Conservation (phyloP, 2,329 filamentous ascomycete genomes). For the Zymoseptoria ardabiliae region DNA sequence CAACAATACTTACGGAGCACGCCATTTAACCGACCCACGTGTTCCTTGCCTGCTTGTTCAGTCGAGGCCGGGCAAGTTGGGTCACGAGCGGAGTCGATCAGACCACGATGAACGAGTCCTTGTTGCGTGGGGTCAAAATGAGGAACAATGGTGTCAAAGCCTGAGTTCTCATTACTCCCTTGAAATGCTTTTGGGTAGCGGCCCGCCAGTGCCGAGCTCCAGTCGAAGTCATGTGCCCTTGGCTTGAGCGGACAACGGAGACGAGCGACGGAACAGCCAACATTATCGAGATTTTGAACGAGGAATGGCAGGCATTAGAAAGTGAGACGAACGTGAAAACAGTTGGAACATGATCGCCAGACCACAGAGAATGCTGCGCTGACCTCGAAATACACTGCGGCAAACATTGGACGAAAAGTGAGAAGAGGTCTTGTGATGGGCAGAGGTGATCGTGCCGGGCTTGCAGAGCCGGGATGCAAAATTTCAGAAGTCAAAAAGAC, state of each 20-base stretch:
- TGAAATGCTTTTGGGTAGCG: no score
- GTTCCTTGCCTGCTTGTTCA: neutral
- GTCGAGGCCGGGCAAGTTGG: neutral
- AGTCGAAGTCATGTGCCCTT: neutral
- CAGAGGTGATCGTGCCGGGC: neutral
- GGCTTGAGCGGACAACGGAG: neutral
- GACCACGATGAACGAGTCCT: neutral
- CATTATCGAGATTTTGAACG: neutral
- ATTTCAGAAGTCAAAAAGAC: neutral
- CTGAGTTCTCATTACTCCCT: neutral
- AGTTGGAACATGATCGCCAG: constrained; percentile 5
- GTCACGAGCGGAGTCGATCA: neutral
- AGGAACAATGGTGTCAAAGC: neutral
- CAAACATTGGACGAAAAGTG: neutral
- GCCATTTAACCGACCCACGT: neutral
- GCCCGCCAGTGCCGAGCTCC: neutral
- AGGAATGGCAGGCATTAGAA: constrained; percentile 11
- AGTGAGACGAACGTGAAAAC: constrained; percentile 11
- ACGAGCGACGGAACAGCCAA: neutral
- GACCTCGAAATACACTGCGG: neutral
- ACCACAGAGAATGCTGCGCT: neutral
- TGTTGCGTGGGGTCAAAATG: neutral
- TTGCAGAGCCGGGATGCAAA: neutral
- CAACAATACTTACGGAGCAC: neutral
- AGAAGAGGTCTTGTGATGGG: neutral